These are phyloP conservation scores for Syzygium grande DNA, from an alignment of 345 rosid genomes.

Conservation along the genomic window DNA sequence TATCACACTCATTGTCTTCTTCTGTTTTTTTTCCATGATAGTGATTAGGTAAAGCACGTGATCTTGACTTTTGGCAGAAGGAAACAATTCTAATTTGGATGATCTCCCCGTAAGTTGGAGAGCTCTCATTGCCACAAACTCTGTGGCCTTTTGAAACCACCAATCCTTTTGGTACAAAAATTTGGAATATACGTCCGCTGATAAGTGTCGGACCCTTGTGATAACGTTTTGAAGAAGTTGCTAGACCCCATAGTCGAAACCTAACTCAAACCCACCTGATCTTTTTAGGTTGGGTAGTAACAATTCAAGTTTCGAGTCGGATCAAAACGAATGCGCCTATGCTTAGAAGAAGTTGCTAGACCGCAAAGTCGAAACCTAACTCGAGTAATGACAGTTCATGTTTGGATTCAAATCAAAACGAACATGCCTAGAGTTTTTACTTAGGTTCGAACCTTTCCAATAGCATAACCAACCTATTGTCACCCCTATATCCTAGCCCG, in stretches of 20 bases:
- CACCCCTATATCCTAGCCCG: not conserved
- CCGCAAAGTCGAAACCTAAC: no score
- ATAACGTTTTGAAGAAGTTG: not conserved
- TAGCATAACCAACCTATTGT: accelerated
- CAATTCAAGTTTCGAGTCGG: no score
- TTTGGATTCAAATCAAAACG: not conserved
- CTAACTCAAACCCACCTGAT: accelerated
- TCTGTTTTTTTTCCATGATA: not conserved
- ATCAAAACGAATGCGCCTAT: no score
- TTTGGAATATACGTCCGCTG: not conserved
- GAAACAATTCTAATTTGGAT: not conserved
- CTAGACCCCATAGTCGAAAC: not conserved
- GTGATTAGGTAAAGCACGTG: not conserved
- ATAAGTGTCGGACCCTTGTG: not conserved
- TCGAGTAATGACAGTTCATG: not conserved
- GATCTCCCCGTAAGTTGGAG: not conserved
- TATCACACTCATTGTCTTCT: no score
- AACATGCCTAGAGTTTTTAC: not conserved
- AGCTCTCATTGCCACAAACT: not conserved
- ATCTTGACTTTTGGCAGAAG: not conserved
- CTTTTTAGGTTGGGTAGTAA: not conserved
- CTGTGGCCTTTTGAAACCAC: not conserved
- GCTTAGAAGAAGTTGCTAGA: no score
- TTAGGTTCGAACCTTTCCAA: not conserved
- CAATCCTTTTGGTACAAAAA: not conserved